A percentile compares a stretch with the other conserved stretches of the same genome.
These are phyloP conservation scores for Talaromyces sp. DNA, from an alignment of 2,329 filamentous ascomycete genomes.

Conservation along the genomic window DNA sequence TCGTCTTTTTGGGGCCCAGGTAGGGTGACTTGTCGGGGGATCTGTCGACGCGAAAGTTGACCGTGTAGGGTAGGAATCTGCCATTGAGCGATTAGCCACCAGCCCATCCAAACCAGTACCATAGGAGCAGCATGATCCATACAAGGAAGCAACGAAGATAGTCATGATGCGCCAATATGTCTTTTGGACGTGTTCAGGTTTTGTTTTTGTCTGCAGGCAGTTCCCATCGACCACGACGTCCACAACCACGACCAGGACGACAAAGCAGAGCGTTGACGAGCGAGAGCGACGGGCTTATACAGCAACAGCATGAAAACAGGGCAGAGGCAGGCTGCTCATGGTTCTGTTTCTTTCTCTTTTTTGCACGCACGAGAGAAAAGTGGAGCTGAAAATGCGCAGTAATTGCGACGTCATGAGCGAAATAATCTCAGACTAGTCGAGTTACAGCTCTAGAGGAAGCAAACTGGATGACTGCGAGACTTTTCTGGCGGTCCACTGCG, in stretches of 20 bases:
- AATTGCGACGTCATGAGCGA: slow-evolving; percentile 32
- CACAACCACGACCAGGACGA: neutral
- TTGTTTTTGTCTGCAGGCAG: neutral
- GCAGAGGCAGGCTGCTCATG: neutral
- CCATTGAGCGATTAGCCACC: slow-evolving; percentile 10
- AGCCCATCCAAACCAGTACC: neutral
- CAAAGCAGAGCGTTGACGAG: neutral
- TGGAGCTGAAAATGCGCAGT: slow-evolving; percentile 8
- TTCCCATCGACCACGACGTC: neutral
- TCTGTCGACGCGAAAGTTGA: slow-evolving; percentile 64
- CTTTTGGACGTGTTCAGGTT: neutral
- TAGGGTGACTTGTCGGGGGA: slow-evolving; percentile 21
- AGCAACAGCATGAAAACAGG: neutral
- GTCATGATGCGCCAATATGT: slow-evolving; percentile 43
- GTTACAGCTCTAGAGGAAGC: neutral
- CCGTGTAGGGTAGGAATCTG: slow-evolving; percentile 87
- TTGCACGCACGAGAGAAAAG: too few species aligned
- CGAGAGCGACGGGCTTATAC: neutral
- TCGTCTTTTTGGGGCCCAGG: slow-evolving; percentile 19
- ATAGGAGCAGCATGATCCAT: slow-evolving; percentile 27
- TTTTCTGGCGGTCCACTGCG: neutral
- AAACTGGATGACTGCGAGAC: neutral
- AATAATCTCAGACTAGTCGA: neutral
- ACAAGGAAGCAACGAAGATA: slow-evolving; percentile 57
- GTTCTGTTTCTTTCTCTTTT: neutral